Conservation (phyloP, 768 basidiomycete genomes). For the Nidularia pulvinata region DNA sequence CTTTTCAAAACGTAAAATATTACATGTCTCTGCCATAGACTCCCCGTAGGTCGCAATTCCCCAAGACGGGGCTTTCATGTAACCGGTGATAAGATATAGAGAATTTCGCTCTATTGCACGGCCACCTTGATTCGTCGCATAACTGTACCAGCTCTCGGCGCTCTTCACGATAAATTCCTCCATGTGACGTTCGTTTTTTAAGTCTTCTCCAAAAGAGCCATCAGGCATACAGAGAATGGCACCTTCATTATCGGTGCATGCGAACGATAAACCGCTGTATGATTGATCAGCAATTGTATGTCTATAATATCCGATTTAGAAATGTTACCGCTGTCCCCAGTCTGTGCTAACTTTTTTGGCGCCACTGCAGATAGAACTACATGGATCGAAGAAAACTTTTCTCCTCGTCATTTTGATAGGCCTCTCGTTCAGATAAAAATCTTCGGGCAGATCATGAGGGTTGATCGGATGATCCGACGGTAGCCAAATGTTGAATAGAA, state of each 20-base stretch:
- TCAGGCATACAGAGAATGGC: background rate
- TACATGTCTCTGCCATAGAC: background rate
- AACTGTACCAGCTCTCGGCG: background rate
- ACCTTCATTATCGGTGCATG: background rate
- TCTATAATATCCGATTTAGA: background rate
- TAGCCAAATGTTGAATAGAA: background rate
- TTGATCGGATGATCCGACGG: background rate
- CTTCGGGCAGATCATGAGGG: background rate
- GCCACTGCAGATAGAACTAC: background rate
- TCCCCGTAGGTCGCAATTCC: background rate
- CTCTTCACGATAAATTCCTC: background rate
- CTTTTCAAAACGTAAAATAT: background rate
- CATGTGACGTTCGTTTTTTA: background rate
- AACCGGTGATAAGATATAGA: slow-evolving; percentile 1
- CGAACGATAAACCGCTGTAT: background rate
- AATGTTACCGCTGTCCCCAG: background rate
- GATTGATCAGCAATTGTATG: background rate
- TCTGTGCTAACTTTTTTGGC: background rate
- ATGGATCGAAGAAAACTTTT: background rate
- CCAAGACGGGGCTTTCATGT: background rate
- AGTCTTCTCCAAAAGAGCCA: background rate
- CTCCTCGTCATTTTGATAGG: background rate
- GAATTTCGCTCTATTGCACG: background rate
- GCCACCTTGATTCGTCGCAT: background rate
- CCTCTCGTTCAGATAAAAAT: background rate